Base-by-base conservation (phyloP, 768 basidiomycete genomes). In the Kwoniella sp. region DNA sequence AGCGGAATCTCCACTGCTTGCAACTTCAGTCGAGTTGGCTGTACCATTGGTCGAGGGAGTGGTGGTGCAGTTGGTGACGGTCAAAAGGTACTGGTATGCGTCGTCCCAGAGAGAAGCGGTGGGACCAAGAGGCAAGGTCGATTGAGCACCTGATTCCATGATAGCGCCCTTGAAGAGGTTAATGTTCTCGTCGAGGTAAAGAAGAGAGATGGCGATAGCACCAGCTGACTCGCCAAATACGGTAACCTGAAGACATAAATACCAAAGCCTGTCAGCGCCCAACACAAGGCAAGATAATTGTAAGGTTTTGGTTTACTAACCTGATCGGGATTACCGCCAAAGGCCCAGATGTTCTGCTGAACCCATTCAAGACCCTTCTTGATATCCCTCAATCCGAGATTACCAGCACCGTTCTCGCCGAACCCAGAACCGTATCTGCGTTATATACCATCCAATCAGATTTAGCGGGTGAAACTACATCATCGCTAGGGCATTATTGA, bases 311-410 rank as follows among this genome's bases (percentile, higher is more conserved):
- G 33, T 33, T 6, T 44, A 15, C 60, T 25, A 13, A 62, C 63
- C 36, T 58, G 68, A 37, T 55, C 66, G 15, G 85, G 84, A 76
- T 88, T 85, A 0, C 88, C 88, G 13, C 87, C 87, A 69, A 89
- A 89, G 2, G 83, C 82, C 2, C 80, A 83, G 19, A 89, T 85
- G 68, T 90, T 87, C n/a, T 86, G 80, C 64, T 88, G 84, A 0
- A 89, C 79, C 76, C 88, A 90, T 17, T 80, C 68, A 0, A 90
- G 77, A 0, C 87, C 87, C 30, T 82, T 80, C 1, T 83, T 80
- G 76, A 89, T 87, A 72, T 90, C 88, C 33, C 80, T 80, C 17
- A 88, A 77, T 15, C 88, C 88, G 1, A 83, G 83, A 65, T 88
- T 88, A 26, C 68, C 73, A 6, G 72, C 69, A 1, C 63, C 65